These are phyloP conservation scores for Anthracocystis walkeri DNA, from an alignment of 1,284 basidiomycete species.

Conservation along the genomic window DNA sequence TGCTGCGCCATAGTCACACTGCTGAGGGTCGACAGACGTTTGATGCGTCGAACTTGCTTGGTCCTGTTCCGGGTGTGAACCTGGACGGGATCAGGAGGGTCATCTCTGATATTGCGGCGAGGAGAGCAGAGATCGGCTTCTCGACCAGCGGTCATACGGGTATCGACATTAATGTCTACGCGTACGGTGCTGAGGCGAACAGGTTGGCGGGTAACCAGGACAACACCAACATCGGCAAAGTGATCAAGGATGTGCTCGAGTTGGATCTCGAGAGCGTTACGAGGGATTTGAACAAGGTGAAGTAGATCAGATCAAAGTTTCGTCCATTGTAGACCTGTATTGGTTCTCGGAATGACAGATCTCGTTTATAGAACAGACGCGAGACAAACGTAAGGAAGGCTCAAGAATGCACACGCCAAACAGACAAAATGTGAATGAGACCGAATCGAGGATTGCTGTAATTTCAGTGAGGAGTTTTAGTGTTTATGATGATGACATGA, in stretches of 20 bases:
- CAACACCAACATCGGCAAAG: slow-evolving; percentile 68
- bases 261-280: slow-evolving; percentile 61
- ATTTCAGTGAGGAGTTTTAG: not conserved
- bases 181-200: slow-evolving; percentile 58
- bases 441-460: too few species aligned
- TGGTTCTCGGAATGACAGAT: not conserved
- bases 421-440: too few species aligned
- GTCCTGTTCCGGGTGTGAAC: slow-evolving; percentile 41
- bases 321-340: not conserved
- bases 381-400: too few species aligned
- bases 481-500: slow-evolving; percentile 1
- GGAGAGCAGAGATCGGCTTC: slow-evolving; percentile 70
- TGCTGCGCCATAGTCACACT: slow-evolving; percentile 3
- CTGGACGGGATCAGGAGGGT: slow-evolving; percentile 41
- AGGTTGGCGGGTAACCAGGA: slow-evolving; percentile 69
- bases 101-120: slow-evolving; percentile 50
- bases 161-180: slow-evolving; percentile 71
- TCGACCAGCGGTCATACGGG: slow-evolving; percentile 70
- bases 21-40: not conserved
- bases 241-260: slow-evolving; percentile 52
- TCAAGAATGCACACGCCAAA: too few species aligned
- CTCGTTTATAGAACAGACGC: too few species aligned
- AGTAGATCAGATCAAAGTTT: not conserved
- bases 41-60: not conserved
- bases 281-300: slow-evolving; percentile 31